Evolutionary conservation across 371 early-diverging fungal species (phyloP).

Genomic region (Fennellomyces sp.): DNA sequence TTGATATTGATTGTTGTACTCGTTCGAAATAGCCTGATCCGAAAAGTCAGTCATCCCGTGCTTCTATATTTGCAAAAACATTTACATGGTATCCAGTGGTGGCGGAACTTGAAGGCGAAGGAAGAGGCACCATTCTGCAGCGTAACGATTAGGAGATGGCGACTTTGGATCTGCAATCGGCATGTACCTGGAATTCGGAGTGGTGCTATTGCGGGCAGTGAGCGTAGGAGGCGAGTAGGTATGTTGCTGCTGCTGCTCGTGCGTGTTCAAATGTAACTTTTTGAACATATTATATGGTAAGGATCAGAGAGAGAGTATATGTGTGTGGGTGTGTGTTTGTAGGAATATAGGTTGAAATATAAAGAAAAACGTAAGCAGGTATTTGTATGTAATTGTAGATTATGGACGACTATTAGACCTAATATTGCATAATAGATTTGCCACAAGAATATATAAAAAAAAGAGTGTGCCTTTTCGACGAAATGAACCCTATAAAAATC

Average conservation of each 20-base stretch:
- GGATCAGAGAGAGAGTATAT: too few relatives aligned
- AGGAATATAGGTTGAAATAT: neutral
- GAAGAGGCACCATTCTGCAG: constrained; percentile 5
- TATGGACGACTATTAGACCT: neutral
- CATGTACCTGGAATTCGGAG: constrained; percentile 22
- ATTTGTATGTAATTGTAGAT: neutral
- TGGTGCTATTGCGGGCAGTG: constrained; percentile 10
- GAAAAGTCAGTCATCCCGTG: neutral
- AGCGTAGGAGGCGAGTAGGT: constrained; percentile 6
- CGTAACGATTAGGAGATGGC: neutral
- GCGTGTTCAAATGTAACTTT: constrained; percentile 10
- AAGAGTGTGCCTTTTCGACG: neutral
- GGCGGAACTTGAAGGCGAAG: constrained; percentile 1
- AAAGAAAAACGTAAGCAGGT: neutral
- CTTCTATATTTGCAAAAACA: too few relatives aligned
- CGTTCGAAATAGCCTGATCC: constrained; percentile 3
- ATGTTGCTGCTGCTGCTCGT: too few relatives aligned
- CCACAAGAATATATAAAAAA: neutral
- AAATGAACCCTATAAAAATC: neutral
- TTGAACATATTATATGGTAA: constrained; percentile 24
- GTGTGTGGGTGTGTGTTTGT: too few relatives aligned
- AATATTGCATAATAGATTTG: constrained; percentile 3
- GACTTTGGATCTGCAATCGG: neutral
- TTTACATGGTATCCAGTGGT: constrained; percentile 9
- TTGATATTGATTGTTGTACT: neutral